Conservation (phyloP, 768 basidiomycete genomes). For the Lentinus brumalis region DNA sequence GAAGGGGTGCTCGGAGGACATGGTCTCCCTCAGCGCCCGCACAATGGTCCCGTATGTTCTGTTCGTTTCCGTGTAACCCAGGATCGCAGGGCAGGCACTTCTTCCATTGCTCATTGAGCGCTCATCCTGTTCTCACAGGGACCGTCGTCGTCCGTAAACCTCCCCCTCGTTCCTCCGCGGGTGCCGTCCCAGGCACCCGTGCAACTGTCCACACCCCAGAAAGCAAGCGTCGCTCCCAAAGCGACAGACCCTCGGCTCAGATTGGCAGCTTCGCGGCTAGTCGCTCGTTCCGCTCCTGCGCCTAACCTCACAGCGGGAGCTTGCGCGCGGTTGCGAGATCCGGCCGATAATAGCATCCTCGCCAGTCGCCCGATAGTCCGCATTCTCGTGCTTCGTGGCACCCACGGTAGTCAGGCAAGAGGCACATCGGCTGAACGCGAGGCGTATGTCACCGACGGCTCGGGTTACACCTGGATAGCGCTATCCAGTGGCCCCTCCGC, state of each 20-base stretch:
- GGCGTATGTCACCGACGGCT: background rate
- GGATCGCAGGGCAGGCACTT: too few species aligned
- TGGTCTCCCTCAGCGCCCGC: too few species aligned
- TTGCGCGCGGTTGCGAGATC: background rate
- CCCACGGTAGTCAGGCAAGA: background rate
- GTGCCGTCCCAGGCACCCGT: too few species aligned
- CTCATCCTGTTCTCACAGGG: too few species aligned
- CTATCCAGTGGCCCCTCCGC: background rate
- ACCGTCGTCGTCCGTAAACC: background rate
- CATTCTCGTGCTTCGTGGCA: background rate
- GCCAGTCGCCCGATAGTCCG: background rate
- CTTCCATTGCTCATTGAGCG: too few species aligned
- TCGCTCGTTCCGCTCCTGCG: background rate
- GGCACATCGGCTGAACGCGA: background rate
- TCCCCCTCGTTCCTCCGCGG: background rate
- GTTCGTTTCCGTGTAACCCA: too few species aligned
- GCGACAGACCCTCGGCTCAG: background rate
- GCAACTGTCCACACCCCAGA: too few species aligned
- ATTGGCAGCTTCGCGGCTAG: background rate
- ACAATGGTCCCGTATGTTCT: too few species aligned
- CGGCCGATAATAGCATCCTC: background rate
- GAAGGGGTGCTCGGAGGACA: too few species aligned
- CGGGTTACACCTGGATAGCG: background rate
- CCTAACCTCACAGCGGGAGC: background rate
- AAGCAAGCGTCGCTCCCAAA: background rate